Percentiles rank a stretch among this genome's conserved stretches.
phyloP scores from a whole-genome alignment of 148 eudicot species.

The Linanthus parryae region DNA sequence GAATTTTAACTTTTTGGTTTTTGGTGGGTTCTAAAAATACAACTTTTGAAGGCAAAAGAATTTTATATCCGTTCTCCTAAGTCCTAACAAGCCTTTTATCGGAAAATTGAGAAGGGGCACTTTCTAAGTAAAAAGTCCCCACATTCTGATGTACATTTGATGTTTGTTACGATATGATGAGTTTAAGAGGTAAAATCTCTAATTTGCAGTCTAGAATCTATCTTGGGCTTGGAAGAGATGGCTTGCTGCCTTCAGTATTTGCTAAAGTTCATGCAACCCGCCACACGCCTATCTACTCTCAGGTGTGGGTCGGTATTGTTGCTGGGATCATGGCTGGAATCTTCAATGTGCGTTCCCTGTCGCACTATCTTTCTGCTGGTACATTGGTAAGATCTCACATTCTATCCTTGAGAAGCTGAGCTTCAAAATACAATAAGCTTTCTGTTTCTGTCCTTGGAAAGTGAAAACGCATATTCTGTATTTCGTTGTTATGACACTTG shows the following conservation, averaged over 20 bases:
- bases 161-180: background rate
- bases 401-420: conserved; percentile 1
- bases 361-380: conserved; percentile 94
- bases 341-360: conserved; percentile 74
- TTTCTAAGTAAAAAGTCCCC: conserved; percentile 37
- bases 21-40: too few relatives aligned
- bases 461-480: too few relatives aligned
- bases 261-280: conserved; percentile 72
- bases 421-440: too few relatives aligned
- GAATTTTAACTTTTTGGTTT: too few relatives aligned
- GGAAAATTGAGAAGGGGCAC: too few relatives aligned
- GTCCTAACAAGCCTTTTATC: too few relatives aligned
- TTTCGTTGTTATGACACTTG: too few relatives aligned
- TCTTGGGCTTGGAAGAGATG: conserved; percentile 98
- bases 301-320: conserved; percentile 93
- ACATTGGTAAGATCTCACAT: conserved; percentile 60
- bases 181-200: conserved; percentile 5
- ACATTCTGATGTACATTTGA: background rate
- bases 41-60: conserved; percentile 1
- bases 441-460: too few relatives aligned
- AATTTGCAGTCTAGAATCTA: conserved; percentile 75
- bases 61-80: too few relatives aligned
- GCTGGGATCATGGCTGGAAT: conserved; percentile 76
- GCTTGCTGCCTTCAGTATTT: conserved; percentile 73
- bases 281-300: conserved; percentile 88